Evolutionary conservation across 2,329 filamentous ascomycete genomes (phyloP), one percentile per base, ranked within the genome.

Genomic region (Falciphora oryzae): DNA sequence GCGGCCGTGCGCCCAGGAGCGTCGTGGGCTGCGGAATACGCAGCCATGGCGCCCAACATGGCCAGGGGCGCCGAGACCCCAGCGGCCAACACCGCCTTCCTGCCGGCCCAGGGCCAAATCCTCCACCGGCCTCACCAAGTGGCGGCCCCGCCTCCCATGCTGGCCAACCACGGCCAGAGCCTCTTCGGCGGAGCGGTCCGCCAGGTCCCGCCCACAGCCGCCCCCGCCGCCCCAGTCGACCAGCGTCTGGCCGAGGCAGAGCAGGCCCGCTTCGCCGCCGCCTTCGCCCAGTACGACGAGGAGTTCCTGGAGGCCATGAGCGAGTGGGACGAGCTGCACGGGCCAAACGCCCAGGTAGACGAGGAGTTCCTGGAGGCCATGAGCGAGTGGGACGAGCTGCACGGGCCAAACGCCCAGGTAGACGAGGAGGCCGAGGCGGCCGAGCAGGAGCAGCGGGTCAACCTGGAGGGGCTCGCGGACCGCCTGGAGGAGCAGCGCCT

Each of bases 381-480:
- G 1, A 69, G 70, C 3, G 71, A 73, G 31, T 59, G 68, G 57
- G n/a, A 57, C 22, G 71, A 71, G 56, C 71, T 73, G 69, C 70
- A 70, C 61, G 31, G 67, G 10, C 76, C 74, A 73, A 75, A 76
- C 72, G 66, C 66, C 18, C 32, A 69, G 38, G 29, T 29, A 6
- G 69, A 76, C 31, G 74, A 72, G 0, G 71, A 73, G 1, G 65
- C 31, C 60, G 18, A n/a, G 13, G 31, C 4, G 59, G 59, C 4
- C 28, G 28, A 50, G 63, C 64, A 61, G 35, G 16, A 14, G 4
- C 22, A 28, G 18, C 28, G 22, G 58, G 16, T 18, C 58, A n/a
- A 16, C 58, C 72, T 44, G 68, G 70, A 70, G 61, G 31, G 67
- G 11, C 76, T 73, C 73, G 75, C 75, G 72, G 66, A 76, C 32